Evolutionary conservation across 805 yeast species (phyloP), one percentile per base, ranked within the genome.

Genomic region (Cyberlindnera mycetangii): DNA sequence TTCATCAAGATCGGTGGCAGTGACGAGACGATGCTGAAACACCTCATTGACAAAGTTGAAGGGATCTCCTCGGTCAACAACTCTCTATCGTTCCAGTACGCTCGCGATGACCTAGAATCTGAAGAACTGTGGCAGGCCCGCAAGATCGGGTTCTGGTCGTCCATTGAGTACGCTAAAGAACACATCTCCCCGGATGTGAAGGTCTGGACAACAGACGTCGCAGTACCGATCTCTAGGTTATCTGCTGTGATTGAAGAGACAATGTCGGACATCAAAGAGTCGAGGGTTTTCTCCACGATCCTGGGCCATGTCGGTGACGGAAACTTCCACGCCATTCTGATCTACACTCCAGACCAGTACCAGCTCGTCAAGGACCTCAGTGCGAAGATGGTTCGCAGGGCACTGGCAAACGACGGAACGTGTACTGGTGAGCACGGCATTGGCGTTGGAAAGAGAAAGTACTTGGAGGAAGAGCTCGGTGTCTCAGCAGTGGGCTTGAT

Each of bases 221-320:
- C 89, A 11, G 92, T 85, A 7, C 93, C 93, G 2, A 72, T 85
- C 37, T 83, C 89, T 0, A 68, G 69, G 41, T 68, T 85, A 39
- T 79, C 90, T 5, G 66, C 68, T 15, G 71, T 83, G 40, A 79
- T 85, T 32, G 73, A 75, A 34, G 79, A 73, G 32, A 78, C 88
- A 7, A 76, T 83, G 62, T 64, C 66, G 9, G 87, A 79, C 42
- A 70, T 85, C 50, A 73, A 71, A 44, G 55, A 62, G 4, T 72
- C 78, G 21, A 77, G 77, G 1, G 58, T 83, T 19, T 57, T 72
- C 39, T 77, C 78, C 38, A 78, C 86, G 1, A 75, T 82, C 20
- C 78, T 85, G 34, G 89, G 90, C 7, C 93, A 85, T 64, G 86
- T 84, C 28, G 92, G 90, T 21, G 93, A 85, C 61, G 92, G 92